Conservation (phyloP, 2,329 filamentous ascomycete genomes). For the Aurifilum marmelostoma region DNA sequence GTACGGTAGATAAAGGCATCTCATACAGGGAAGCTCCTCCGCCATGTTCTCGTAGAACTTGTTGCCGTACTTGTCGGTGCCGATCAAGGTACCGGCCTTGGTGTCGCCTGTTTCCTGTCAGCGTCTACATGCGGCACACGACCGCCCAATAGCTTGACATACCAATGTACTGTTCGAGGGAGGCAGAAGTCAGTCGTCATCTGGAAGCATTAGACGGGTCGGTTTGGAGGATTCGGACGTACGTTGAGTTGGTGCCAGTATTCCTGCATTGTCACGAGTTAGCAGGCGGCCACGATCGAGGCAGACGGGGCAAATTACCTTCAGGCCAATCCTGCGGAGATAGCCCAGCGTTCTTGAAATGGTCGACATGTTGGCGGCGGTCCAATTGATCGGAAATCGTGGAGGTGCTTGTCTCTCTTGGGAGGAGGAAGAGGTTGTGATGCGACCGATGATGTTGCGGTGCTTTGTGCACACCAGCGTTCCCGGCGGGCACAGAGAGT, state of each 20-base stretch:
- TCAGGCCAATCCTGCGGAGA: slow-evolving; percentile 83
- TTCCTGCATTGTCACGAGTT: slow-evolving; percentile 62
- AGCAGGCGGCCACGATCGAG: slow-evolving; percentile 35
- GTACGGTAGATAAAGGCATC: neutral
- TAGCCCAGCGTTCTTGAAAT: slow-evolving; percentile 84
- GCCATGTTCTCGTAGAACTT: slow-evolving; percentile 96
- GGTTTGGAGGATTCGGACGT: slow-evolving; percentile 50
- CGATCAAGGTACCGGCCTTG: slow-evolving; percentile 87
- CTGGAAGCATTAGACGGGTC: slow-evolving; percentile 22
- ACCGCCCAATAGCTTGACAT: slow-evolving; percentile 30
- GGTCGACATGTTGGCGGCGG: slow-evolving; percentile 77
- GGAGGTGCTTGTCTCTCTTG: slow-evolving; percentile 11
- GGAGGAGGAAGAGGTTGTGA: slow-evolving; percentile 31
- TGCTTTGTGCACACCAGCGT: slow-evolving; percentile 25
- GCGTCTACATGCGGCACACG: neutral
- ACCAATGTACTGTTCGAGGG: slow-evolving; percentile 58
- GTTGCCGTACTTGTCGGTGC: slow-evolving; percentile 89
- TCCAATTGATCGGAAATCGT: slow-evolving; percentile 38
- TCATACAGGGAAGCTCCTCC: slow-evolving; percentile 87
- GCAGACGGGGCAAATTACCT: slow-evolving; percentile 57
- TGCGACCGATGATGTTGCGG: slow-evolving; percentile 31
- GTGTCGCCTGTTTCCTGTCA: slow-evolving; percentile 75
- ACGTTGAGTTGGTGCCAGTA: slow-evolving; percentile 92
- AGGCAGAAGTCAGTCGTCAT: slow-evolving; percentile 31
- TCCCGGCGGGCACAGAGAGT: slow-evolving; percentile 20